Base-by-base conservation (phyloP, 2,329 filamentous ascomycete species). In the Hypoxylon sp. region DNA sequence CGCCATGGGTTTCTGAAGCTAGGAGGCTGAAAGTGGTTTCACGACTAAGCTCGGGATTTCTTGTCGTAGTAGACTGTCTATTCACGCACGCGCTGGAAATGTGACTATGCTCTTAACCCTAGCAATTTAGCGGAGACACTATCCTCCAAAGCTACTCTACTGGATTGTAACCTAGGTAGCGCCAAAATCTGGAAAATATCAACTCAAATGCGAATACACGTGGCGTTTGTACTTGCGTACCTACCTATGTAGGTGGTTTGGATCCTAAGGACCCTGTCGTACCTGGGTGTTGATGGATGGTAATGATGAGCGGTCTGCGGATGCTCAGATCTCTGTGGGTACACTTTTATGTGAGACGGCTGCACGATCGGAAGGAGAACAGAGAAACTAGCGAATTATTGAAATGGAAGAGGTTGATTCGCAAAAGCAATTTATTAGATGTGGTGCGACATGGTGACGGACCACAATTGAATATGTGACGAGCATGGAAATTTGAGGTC, bases 111-210 rank as follows among this genome's bases (percentile, higher is more conserved):
- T 41, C 36, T 17, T 19, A 43, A 43, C 21, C 7, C 43, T 43
- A 49, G 48, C 6, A 82, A 58, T 81, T 83, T 55, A 77, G 74
- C 41, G 56, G 74, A 14, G 79, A 83, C 58, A 80, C 79, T 0
- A 70, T 88, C 25, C 76, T 89, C 10, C 82, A 83, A 30, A 89
- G 89, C 72, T 87, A 87, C 0, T 89, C 84, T 71, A 19, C 17
- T 87, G 84, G 25, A 80, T 88, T 55, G 80, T 82, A 25, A 77
- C 80, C 49, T 88, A 88, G n/a, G n/a, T n/a, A n/a, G 67, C 68
- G 74, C 2, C 69, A 74, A 0, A 77, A 77, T 51, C 75, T 83
- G 1, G 76, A 79, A 17, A 70, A 72, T 2, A 61, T 83, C 1
- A 81, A 83, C 17, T 71, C 84, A 17, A 77, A 80, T 83, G 67